Base-by-base conservation (phyloP, 805 yeast genomes). In the Starmerella roubikii region DNA sequence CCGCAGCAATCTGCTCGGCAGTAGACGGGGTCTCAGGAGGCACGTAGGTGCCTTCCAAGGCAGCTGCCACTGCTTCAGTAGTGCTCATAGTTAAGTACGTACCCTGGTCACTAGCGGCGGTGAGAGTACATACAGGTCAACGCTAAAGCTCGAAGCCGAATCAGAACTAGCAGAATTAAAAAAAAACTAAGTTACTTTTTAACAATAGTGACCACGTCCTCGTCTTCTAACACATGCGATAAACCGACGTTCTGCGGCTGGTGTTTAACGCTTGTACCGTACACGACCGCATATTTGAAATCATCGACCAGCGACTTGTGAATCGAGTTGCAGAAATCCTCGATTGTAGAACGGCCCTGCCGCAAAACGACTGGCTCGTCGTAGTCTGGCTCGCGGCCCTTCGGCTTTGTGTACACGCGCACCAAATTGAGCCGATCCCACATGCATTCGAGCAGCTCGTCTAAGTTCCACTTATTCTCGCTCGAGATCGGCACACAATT, bases 211-310 rank as follows among this genome's bases (percentile, higher is more conserved):
- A 91, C 93, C 24, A 91, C 98, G 62, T 91, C 99, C 62, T 91
- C 99, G 61, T 91, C 99, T 62, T 78, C 80, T 52, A 91, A 66
- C 11, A 60, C 67, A 64, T 91, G 98, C 34, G 70, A 60, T 50
- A 91, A 67, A 22, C 98, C 98, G 34, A 88, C 97, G 50, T 78
- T 75, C 64, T 91, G 98, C 13, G 97, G 97, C 62, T 88, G 96
- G 60, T 91, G 98, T 66, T 91, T 91, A 38, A 88, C 97, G 34
- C 93, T 78, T 1, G 86, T 75, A 0, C 98, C 98, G 96, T 97
- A 88, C 5, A 88, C 95, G 53, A 85, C 61, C 0, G 97, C 97
- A 57, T 86, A 85, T 57, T 85, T 83, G 67, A 91, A 88, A 53
- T 80, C 83, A 47, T 79, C 76, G 54, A 85, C 86, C 68, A 88